These are phyloP conservation scores for Cercophora newfieldiana DNA, from an alignment of 495 filamentous ascomycete species.

Conservation along the genomic window DNA sequence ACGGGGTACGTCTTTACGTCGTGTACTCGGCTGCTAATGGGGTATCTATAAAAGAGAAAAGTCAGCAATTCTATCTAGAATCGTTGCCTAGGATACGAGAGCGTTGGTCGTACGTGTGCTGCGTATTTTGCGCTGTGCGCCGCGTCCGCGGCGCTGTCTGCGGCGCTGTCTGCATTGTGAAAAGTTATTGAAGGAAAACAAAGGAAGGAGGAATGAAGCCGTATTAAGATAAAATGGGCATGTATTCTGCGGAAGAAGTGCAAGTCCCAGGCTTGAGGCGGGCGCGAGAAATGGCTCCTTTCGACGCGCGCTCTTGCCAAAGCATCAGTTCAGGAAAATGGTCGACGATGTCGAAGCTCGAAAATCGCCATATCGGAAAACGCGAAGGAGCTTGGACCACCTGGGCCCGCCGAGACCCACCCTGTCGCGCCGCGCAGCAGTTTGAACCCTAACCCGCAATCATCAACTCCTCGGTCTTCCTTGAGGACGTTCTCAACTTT, in stretches of 20 bases:
- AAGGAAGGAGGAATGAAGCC: not conserved
- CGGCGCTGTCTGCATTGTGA: slow-evolving; percentile 28
- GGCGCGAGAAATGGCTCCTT: not conserved
- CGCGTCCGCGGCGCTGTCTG: slow-evolving; percentile 30
- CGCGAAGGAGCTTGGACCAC: slow-evolving; percentile 4
- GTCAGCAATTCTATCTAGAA: not conserved
- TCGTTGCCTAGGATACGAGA: slow-evolving; percentile 12
- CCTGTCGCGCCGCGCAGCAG: not conserved
- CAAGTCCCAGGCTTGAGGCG: not conserved
- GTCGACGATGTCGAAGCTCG: not conserved
- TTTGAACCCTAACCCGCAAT: not conserved
- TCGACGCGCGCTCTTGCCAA: not conserved
- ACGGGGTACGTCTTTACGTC: slow-evolving; percentile 74
- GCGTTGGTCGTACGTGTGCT: slow-evolving; percentile 26
- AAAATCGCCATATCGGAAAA: not conserved
- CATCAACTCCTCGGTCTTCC: too few species aligned
- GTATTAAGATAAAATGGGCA: not conserved
- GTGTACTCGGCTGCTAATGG: slow-evolving; percentile 71
- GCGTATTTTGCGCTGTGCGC: slow-evolving; percentile 39
- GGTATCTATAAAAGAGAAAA: slow-evolving; percentile 56
- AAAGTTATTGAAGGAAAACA: not conserved
- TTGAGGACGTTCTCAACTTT: too few species aligned
- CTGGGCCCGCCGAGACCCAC: not conserved
- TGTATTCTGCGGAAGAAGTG: not conserved
- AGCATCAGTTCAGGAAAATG: not conserved